These are phyloP conservation scores for Tetrahymena elliotti DNA, from an alignment of 73 alveolate species.

Conservation along the genomic window DNA sequence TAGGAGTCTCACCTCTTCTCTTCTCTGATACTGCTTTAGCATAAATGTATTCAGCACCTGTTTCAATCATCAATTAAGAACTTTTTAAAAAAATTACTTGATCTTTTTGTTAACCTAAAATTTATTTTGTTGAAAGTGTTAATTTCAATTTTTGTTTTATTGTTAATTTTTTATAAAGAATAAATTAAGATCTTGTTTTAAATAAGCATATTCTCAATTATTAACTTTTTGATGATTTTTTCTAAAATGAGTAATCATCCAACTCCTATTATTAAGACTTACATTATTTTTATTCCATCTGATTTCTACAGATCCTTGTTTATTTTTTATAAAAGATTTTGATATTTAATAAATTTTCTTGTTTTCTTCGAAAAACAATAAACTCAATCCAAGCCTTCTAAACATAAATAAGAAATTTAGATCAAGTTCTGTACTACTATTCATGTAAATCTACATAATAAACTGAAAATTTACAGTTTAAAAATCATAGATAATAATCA, in stretches of 20 bases:
- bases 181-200: background rate
- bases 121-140: background rate
- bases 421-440: too few species aligned
- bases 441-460: too few species aligned
- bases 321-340: background rate
- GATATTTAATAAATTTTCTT: background rate
- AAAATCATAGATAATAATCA: too few species aligned
- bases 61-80: background rate
- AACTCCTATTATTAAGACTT: background rate
- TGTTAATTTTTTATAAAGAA: background rate
- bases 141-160: background rate
- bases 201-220: background rate
- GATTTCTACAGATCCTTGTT: background rate
- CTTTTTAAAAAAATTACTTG: too few species aligned
- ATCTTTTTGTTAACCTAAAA: too few species aligned
- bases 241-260: background rate
- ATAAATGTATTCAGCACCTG: conserved; percentile 4
- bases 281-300: background rate
- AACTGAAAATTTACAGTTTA: too few species aligned
- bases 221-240: background rate
- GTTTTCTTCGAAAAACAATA: background rate
- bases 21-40: conserved; percentile 57
- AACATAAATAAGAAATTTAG: background rate
- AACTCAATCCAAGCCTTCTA: background rate
- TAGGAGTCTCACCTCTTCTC: conserved; percentile 66